phyloP scores from a whole-genome alignment of 306 rosid genomes.

The Phaseolus lunatus region DNA sequence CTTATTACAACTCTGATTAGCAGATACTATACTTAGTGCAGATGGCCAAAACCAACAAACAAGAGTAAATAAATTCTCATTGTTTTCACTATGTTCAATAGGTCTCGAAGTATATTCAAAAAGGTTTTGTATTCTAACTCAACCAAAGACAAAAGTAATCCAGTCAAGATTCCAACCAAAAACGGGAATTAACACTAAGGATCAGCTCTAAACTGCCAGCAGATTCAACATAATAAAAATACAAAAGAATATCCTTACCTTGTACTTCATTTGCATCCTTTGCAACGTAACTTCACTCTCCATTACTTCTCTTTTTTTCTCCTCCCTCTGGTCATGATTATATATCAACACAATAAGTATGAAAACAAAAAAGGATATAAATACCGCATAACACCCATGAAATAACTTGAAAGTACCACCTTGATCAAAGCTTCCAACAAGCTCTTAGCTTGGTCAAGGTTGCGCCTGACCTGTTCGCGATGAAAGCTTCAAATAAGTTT shows the following conservation, averaged over 20 bases:
- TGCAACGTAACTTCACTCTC: slow-evolving; percentile 93
- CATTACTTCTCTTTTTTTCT: slow-evolving; percentile 88
- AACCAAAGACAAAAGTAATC: slow-evolving; percentile 15
- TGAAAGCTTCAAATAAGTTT: slow-evolving; percentile 34
- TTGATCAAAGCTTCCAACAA: slow-evolving; percentile 86
- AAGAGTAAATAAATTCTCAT: not conserved
- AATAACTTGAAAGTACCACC: slow-evolving; percentile 55
- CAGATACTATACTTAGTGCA: not conserved
- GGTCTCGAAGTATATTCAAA: slow-evolving; percentile 15
- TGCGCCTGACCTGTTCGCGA: slow-evolving; percentile 84
- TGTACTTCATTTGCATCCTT: slow-evolving; percentile 92
- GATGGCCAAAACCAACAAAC: slow-evolving; percentile 2
- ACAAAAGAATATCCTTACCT: slow-evolving; percentile 59
- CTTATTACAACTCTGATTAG: not conserved
- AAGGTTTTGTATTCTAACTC: slow-evolving; percentile 14
- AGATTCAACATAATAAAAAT: slow-evolving; percentile 22
- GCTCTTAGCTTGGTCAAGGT: slow-evolving; percentile 97
- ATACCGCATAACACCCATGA: slow-evolving; percentile 25
- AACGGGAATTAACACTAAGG: slow-evolving; percentile 1
- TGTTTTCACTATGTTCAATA: slow-evolving; percentile 23
- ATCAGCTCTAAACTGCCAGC: slow-evolving; percentile 4
- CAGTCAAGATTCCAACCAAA: slow-evolving; percentile 11
- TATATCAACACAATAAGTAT: slow-evolving; percentile 40
- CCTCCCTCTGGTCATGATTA: slow-evolving; percentile 79
- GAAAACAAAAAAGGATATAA: slow-evolving; percentile 31